These are phyloP conservation scores for Gloeophyllum trabeum DNA, from an alignment of 768 basidiomycete species.

Conservation along the genomic window DNA sequence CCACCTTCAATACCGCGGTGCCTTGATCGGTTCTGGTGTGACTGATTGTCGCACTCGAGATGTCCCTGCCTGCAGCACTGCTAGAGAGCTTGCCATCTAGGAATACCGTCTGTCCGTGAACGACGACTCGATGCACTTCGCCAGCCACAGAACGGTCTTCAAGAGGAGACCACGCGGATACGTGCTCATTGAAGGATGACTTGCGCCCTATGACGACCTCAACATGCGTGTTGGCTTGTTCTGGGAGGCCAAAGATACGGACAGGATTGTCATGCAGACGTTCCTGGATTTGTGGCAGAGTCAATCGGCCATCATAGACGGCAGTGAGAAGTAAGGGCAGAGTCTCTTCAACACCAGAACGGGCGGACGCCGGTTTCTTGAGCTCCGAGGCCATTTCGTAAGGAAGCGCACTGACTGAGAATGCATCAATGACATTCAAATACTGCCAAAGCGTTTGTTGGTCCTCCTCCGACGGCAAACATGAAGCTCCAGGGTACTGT, in stretches of 20 bases:
- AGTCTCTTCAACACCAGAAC: slow-evolving; percentile 80
- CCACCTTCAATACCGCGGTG: slow-evolving; percentile 4
- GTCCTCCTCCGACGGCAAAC: slow-evolving; percentile 64
- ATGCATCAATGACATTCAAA: slow-evolving; percentile 74
- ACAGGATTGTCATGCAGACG: slow-evolving; percentile 89
- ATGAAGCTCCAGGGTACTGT: slow-evolving; percentile 52
- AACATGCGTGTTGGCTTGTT: slow-evolving; percentile 77
- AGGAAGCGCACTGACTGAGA: slow-evolving; percentile 83
- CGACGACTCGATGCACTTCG: slow-evolving; percentile 79
- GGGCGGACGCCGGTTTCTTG: slow-evolving; percentile 46
- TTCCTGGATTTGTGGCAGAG: slow-evolving; percentile 70
- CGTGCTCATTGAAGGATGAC: slow-evolving; percentile 37
- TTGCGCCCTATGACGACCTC: slow-evolving; percentile 86
- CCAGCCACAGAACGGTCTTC: slow-evolving; percentile 52
- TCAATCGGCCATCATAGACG: slow-evolving; percentile 67
- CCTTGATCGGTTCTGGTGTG: slow-evolving; percentile 25
- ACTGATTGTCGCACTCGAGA: slow-evolving; percentile 49
- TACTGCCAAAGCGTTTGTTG: slow-evolving; percentile 82
- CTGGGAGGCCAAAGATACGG: slow-evolving; percentile 82
- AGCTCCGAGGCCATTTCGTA: slow-evolving; percentile 60
- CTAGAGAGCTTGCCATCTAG: slow-evolving; percentile 71
- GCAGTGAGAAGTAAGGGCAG: slow-evolving; percentile 84
- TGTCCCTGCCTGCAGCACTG: slow-evolving; percentile 53
- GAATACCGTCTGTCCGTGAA: slow-evolving; percentile 83
- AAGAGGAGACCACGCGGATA: slow-evolving; percentile 75